Conservation (phyloP, 352 stramenopile genomes). For the Globisporangium carolinianum region DNA sequence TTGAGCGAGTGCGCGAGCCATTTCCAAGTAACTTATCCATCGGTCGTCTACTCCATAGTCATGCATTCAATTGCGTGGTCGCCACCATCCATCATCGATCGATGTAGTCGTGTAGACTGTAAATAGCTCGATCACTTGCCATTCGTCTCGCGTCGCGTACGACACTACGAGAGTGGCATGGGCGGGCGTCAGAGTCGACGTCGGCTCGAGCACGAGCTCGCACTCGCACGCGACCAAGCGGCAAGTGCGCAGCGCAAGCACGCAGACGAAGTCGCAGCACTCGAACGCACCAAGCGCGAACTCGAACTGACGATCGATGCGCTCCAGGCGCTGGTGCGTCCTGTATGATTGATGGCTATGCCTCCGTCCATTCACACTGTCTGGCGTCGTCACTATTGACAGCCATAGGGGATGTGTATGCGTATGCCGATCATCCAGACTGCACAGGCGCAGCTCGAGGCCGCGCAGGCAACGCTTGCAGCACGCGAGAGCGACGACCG, state of each 20-base stretch:
- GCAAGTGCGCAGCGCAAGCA: slow-evolving; percentile 22
- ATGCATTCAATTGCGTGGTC: too few species aligned
- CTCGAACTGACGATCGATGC: slow-evolving; percentile 52
- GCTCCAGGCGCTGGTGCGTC: slow-evolving; percentile 40
- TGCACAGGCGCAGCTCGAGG: slow-evolving; percentile 44
- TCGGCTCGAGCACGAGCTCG: slow-evolving; percentile 51
- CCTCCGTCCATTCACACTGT: too few species aligned
- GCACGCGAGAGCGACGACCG: slow-evolving; percentile 44
- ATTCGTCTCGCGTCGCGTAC: too few species aligned
- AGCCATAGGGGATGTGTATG: background rate
- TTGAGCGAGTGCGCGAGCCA: too few species aligned
- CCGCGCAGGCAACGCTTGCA: slow-evolving; percentile 27
- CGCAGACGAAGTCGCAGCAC: slow-evolving; percentile 27
- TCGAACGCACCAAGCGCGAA: slow-evolving; percentile 42
- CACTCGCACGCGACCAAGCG: slow-evolving; percentile 33
- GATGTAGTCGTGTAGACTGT: too few species aligned
- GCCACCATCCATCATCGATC: too few species aligned
- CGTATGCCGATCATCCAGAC: slow-evolving; percentile 2
- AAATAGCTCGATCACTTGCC: too few species aligned
- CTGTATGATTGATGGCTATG: too few species aligned
- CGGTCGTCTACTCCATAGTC: too few species aligned
- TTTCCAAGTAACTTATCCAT: too few species aligned
- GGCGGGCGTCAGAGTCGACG: slow-evolving; percentile 39
- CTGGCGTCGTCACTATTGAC: too few species aligned
- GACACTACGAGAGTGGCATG: slow-evolving; percentile 19